phyloP scores from a whole-genome alignment of 495 filamentous ascomycete species.

The Cryomyces antarcticus region DNA sequence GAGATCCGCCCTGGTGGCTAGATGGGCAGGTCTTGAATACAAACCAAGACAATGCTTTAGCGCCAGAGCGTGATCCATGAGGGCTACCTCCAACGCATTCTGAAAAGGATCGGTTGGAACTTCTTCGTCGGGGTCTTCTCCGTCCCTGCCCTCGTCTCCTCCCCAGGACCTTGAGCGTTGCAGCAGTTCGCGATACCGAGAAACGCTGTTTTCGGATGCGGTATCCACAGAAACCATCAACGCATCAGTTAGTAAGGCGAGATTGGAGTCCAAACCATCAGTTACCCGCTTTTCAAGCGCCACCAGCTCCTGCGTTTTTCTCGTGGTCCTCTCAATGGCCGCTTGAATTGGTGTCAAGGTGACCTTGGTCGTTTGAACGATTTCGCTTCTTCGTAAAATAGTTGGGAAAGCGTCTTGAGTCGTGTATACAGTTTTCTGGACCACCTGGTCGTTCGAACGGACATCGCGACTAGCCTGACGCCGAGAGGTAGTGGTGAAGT shows the following conservation, averaged over 20 bases:
- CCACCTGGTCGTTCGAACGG: slow-evolving; percentile 46
- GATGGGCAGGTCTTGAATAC: slow-evolving; percentile 36
- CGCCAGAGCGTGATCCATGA: slow-evolving; percentile 74
- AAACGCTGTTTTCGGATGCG: slow-evolving; percentile 46
- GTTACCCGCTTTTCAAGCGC: slow-evolving; percentile 51
- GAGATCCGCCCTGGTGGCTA: slow-evolving; percentile 37
- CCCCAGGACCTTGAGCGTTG: slow-evolving; percentile 16
- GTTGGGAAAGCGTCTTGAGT: slow-evolving; percentile 80
- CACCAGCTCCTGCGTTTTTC: slow-evolving; percentile 73
- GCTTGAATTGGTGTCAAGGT: slow-evolving; percentile 60
- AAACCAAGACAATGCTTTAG: slow-evolving; percentile 65
- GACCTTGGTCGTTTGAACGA: slow-evolving; percentile 45
- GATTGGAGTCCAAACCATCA: slow-evolving; percentile 47
- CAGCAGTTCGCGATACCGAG: slow-evolving; percentile 53
- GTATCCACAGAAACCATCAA: slow-evolving; percentile 52
- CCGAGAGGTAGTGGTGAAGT: slow-evolving; percentile 53
- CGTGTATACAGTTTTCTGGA: slow-evolving; percentile 73
- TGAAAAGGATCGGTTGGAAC: slow-evolving; percentile 41
- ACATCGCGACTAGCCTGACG: slow-evolving; percentile 38
- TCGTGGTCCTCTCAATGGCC: slow-evolving; percentile 72
- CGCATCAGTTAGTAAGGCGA: slow-evolving; percentile 48
- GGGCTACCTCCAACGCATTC: slow-evolving; percentile 63
- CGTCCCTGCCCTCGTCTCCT: slow-evolving; percentile 18
- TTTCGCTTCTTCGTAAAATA: slow-evolving; percentile 73
- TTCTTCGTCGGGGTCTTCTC: slow-evolving; percentile 27